Conservation (phyloP, 495 filamentous ascomycete genomes). For the Penicillium odoratum region DNA sequence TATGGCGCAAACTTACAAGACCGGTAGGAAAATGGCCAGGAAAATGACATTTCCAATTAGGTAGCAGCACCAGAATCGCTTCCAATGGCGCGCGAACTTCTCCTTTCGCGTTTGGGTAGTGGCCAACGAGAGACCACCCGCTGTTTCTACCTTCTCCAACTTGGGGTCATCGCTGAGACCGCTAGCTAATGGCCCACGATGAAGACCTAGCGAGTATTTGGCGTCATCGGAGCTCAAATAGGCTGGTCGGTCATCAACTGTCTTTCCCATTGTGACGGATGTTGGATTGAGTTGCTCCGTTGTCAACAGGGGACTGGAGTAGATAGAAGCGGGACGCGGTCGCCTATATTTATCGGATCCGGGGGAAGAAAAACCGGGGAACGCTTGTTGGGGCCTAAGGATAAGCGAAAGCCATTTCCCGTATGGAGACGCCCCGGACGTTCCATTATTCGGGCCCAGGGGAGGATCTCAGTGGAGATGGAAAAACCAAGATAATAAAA, state of each 20-base stretch:
- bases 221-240: constrained; percentile 32
- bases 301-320: not conserved
- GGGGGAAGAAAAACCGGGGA: constrained; percentile 1
- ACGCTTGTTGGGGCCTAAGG: constrained; percentile 5
- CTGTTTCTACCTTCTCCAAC: constrained; percentile 33
- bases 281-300: not conserved
- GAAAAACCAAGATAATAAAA: not conserved
- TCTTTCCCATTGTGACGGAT: constrained; percentile 26
- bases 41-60: constrained; percentile 26
- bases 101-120: constrained; percentile 27
- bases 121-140: constrained; percentile 31
- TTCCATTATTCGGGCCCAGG: constrained; percentile 7
- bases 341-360: constrained; percentile 6
- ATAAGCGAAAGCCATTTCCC: constrained; percentile 15
- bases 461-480: not conserved
- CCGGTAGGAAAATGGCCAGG: constrained; percentile 39
- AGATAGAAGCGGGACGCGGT: constrained; percentile 1
- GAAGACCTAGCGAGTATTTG: constrained; percentile 36
- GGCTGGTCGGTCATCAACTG: constrained; percentile 27
- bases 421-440: constrained; percentile 13
- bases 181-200: constrained; percentile 34
- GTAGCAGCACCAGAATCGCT: constrained; percentile 45
- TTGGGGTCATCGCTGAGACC: constrained; percentile 19
- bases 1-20: constrained; percentile 31
- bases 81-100: constrained; percentile 37